These are phyloP conservation scores for Mortierella hygrophila DNA, from an alignment of 192 early-diverging fungal genomes.

Conservation along the genomic window DNA sequence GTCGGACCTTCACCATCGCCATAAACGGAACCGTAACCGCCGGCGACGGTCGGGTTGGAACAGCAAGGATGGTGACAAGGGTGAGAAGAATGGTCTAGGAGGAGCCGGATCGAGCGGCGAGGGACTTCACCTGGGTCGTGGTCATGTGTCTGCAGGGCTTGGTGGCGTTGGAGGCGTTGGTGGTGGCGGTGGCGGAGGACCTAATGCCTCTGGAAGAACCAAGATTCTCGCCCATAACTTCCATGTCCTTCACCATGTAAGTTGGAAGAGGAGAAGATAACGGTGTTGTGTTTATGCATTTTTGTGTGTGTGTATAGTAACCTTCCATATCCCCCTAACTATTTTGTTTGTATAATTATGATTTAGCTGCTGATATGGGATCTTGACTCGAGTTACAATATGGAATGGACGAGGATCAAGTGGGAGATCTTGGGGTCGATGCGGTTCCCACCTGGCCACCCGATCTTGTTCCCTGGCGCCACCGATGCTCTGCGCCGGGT, in stretches of 20 bases:
- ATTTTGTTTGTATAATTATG: background rate
- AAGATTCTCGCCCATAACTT: slow-evolving; percentile 46
- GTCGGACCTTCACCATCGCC: background rate
- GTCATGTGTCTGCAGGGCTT: background rate
- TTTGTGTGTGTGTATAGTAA: background rate
- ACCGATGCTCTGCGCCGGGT: slow-evolving; percentile 26
- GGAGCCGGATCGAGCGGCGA: background rate
- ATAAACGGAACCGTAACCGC: background rate
- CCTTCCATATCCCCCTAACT: background rate
- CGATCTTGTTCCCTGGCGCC: slow-evolving; percentile 47
- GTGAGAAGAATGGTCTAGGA: slow-evolving; percentile 5
- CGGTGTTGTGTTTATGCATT: background rate
- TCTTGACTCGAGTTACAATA: slow-evolving; percentile 35
- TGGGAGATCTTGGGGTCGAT: slow-evolving; percentile 49
- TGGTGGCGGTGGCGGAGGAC: background rate
- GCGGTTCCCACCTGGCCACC: slow-evolving; percentile 52
- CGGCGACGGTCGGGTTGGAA: background rate
- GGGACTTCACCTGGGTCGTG: background rate
- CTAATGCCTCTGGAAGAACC: slow-evolving; percentile 13
- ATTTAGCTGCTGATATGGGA: slow-evolving; percentile 47
- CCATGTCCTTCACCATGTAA: slow-evolving; percentile 51
- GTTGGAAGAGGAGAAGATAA: background rate
- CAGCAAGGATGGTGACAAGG: background rate
- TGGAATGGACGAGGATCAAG: slow-evolving; percentile 49
- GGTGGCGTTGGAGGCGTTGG: background rate